A percentile compares a stretch with the other conserved stretches of the same genome.
These are phyloP conservation scores for Talaromyces wortmannii DNA, from an alignment of 495 filamentous ascomycete species.

Conservation along the genomic window DNA sequence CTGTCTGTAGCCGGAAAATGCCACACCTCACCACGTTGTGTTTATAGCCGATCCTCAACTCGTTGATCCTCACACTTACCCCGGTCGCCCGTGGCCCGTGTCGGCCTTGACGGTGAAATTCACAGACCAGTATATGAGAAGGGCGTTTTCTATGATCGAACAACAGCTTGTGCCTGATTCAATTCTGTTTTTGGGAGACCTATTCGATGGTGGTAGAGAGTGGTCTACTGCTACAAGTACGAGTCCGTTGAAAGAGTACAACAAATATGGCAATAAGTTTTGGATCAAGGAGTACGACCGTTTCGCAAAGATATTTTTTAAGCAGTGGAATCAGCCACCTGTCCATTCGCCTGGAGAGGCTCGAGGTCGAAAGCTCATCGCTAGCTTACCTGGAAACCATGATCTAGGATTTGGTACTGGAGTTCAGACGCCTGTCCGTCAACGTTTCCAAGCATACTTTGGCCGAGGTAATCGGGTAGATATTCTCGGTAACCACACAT, in stretches of 20 bases:
- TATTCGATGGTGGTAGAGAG: constrained; percentile 95
- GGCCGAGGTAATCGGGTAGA: constrained; percentile 83
- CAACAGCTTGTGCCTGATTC: constrained; percentile 67
- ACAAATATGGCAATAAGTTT: constrained; percentile 65
- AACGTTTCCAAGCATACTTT: constrained; percentile 83
- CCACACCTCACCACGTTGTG: constrained; percentile 76
- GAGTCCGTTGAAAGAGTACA: constrained; percentile 66
- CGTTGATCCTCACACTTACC: constrained; percentile 94
- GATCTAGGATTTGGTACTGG: constrained; percentile 90
- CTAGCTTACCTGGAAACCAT: constrained; percentile 88
- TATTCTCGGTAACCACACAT: constrained; percentile 89
- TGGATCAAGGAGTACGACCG: constrained; percentile 80
- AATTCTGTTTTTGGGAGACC: constrained; percentile 84
- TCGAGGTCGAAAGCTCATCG: constrained; percentile 59
- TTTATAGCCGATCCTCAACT: constrained; percentile 97
- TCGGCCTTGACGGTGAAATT: constrained; percentile 70
- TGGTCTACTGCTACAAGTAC: constrained; percentile 68
- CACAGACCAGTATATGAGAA: constrained; percentile 83
- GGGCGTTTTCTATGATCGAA: constrained; percentile 69
- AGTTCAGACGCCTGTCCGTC: constrained; percentile 68
- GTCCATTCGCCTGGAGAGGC: constrained; percentile 23
- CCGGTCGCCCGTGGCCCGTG: constrained; percentile 85
- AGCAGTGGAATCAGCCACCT: constrained; percentile 49
- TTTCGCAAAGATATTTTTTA: constrained; percentile 72
- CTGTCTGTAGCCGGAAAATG: constrained; percentile 56